Percentiles rank a stretch among this genome's conserved stretches.
Evolutionary conservation across 495 filamentous ascomycete genomes (phyloP).

Genomic region (Rhypophila decipiens): DNA sequence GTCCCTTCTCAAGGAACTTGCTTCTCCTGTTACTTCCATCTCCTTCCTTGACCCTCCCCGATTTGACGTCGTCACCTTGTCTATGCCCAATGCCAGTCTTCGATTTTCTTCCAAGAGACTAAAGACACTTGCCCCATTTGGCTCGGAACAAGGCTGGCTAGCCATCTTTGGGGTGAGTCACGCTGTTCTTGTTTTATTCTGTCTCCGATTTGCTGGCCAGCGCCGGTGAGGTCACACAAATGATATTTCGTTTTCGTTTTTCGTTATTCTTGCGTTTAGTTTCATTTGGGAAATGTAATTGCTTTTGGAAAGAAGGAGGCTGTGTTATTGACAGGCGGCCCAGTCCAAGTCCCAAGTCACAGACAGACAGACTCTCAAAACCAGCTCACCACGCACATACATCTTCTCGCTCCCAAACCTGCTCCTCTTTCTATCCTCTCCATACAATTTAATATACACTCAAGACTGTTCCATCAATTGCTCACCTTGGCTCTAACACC

Average conservation of each 20-base stretch:
- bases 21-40: not conserved
- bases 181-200: not conserved
- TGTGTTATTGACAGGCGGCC: not conserved
- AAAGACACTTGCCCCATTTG: constrained; percentile 11
- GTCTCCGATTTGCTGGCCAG: not conserved
- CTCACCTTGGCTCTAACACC: not conserved
- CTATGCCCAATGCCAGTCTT: constrained; percentile 25
- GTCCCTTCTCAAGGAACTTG: not conserved
- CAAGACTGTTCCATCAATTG: not conserved
- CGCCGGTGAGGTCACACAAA: constrained; percentile 6
- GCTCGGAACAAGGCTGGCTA: constrained; percentile 18
- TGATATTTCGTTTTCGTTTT: no score
- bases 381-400: not conserved
- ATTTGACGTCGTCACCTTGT: constrained; percentile 22
- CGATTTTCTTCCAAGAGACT: constrained; percentile 5
- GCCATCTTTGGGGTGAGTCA: constrained; percentile 24
- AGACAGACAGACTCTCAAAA: not conserved
- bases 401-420: not conserved
- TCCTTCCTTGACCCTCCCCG: constrained; percentile 8
- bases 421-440: not conserved
- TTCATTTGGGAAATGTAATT: not conserved
- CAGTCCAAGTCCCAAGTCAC: constrained; percentile 10
- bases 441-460: not conserved
- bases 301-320: not conserved
- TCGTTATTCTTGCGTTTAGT: not conserved